Evolutionary conservation across 2,329 filamentous ascomycete species (phyloP), one percentile per base, ranked within the genome.

Genomic region (Phyllosticta citrichinensis): DNA sequence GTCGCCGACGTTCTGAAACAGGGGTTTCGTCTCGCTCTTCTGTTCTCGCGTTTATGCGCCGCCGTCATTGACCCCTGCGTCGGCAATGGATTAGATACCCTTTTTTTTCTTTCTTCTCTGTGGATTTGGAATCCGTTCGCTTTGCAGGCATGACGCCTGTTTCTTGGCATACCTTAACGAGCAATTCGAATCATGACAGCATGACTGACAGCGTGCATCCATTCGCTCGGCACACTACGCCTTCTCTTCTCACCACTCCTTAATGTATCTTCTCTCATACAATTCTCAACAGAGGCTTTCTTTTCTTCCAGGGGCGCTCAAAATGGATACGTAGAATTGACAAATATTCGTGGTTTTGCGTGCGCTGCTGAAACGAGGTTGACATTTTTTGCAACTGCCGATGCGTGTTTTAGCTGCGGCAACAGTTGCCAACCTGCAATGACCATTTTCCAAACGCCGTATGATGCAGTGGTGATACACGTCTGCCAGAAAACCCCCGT

Each of bases 1-100:
- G 14, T 33, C 55, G 19, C 53, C 51, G 2, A 56, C 57, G 51
- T 62, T 62, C 24, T 62, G 40, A 60, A 9, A n/a, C 40, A 4
- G 19, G 3, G n/a, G 40, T 47, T 47, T 47, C 40, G 14, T n/a
- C 40, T 47, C 51, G 24, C 51, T 53, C 14, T 25, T 52, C 50
- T n/a, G 2, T 24, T 25, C 51, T 53, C 9, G 51, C 51, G 51
- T 40, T 6, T 35, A 54, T 25, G 25, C 47, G 30, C 14, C n/a
- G 11, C n/a, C 27, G n/a, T 51, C 35, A 47, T 25, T 53, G 51
- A 17, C 20, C 20, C 51, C 12, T 24, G 51, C 11, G 5, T 24
- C 17, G 10, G 24, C 24, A 53, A 24, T 53, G 20, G 10, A 53
- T 24, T 54, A 47, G 51, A 40, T 51, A 54, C 51, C 53, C 51